Base-by-base conservation (phyloP, 2,329 filamentous ascomycete species). In the Zymoseptoria pseudotritici region DNA sequence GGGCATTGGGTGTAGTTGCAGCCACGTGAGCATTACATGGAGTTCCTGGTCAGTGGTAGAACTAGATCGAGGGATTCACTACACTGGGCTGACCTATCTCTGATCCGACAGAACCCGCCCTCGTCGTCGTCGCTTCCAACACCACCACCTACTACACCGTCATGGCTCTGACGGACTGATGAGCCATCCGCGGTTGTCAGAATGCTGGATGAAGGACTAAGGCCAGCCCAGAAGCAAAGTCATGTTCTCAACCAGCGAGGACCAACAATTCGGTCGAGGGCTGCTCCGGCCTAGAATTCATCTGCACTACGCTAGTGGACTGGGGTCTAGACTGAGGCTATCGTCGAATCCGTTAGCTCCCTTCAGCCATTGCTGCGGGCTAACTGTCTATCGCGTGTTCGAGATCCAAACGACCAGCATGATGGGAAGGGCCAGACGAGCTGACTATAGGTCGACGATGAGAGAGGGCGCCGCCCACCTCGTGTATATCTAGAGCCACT, bases 331-430 rank as follows among this genome's bases (percentile, higher is more conserved):
- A 22, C 52, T 53, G 52, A 22, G 22, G 22, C 52, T 53, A 53
- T 29, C 22, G 4, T 19, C 22, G 11, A 53, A 53, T 24, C 17
- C n/a, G 52, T 53, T 53, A 53, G 52, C 22, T 29, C 29, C 22
- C n/a, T 26, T 53, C 22, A 22, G 22, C 36, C 22, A 53, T 53
- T 22, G n/a, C 49, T 51, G 55, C 21, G 19, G 21, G 49, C 55
- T 51, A 57, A 57, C 26, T 26, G 55, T 29, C 5, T 57, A 46
- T 57, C 55, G 55, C 55, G 55, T 57, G 55, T 22, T 31, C 46
- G 55, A 24, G 20, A 24, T 36, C 22, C 36, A 17, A 17, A 11
- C 36, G 36, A 42, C 36, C 10, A 46, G 36, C 13, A 46, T 46
- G 36, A 6, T n/a, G 36, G 36, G 36, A 46, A 46, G 17, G 36